Base-by-base conservation (phyloP, 306 rosid genomes). In the Gastrolobium bilobum region DNA sequence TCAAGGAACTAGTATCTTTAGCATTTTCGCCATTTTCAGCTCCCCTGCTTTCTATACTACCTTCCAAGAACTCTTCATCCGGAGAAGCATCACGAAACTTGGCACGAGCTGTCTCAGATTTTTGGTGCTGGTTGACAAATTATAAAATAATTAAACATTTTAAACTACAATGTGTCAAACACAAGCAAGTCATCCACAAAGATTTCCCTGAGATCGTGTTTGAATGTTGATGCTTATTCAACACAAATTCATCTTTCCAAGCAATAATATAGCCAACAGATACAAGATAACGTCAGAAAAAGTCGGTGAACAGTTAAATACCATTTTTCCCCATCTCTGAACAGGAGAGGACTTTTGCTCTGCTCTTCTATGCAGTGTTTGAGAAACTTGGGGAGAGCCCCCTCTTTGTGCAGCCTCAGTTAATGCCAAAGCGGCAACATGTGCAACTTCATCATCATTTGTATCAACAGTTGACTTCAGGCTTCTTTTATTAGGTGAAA, bases 11-110 rank as follows among this genome's bases (percentile, higher is more conserved):
- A 76, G 83, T 74, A 82, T 86, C 97, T 81, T 82, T 86, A 3
- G 79, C 86, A 87, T 79, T 78, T 81, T 86, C 92, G 65, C 93
- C 96, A 87, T 84, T 90, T 88, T 90, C 97, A 69, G 90, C 90
- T 73, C 87, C 94, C 64, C 87, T 82, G 68, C 92, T 88, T 73
- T 90, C 92, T 40, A 83, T 58, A 76, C 89, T 88, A 62, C 86
- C 94, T 84, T 92, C 98, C 73, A 86, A 58, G 75, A 85, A 87
- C 78, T 86, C 93, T 75, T 85, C 92, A 66, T 83, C 85, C 60
- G 68, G 43, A 43, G 86, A 82, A 78, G 83, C 83, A 85, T 66
- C 81, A 68, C 34, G 71, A 75, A 82, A 82, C 84, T 86, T 89
- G 72, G 85, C 76, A 73, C 39, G 80, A 68, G 80, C 84, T 53